These are phyloP conservation scores for Ceratobasidium sp. DNA, from an alignment of 1,284 basidiomycete genomes.

Conservation along the genomic window DNA sequence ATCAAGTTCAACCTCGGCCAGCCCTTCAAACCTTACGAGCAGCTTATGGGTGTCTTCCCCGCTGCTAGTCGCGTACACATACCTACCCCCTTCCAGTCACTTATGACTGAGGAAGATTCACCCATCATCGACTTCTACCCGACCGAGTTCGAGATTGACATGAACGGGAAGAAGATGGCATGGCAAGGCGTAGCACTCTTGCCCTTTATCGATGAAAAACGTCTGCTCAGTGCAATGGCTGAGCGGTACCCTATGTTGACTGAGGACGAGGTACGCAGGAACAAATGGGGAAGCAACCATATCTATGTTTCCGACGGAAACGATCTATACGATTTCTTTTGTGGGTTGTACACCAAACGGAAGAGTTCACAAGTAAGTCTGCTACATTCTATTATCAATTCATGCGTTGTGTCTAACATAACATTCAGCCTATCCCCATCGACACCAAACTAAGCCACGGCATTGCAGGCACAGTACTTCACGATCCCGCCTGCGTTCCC, in stretches of 20 bases:
- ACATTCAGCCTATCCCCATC: slow-evolving; percentile 64
- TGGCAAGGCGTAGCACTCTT: slow-evolving; percentile 99
- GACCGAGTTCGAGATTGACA: slow-evolving; percentile 92
- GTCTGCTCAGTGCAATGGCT: slow-evolving; percentile 87
- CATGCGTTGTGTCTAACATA: slow-evolving; percentile 28
- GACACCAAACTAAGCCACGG: slow-evolving; percentile 81
- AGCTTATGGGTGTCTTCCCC: slow-evolving; percentile 98
- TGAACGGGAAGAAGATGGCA: slow-evolving; percentile 99
- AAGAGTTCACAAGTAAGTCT: slow-evolving; percentile 80
- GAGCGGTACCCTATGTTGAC: slow-evolving; percentile 78
- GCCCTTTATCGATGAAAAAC: slow-evolving; percentile 93
- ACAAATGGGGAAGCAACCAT: slow-evolving; percentile 87
- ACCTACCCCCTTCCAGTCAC: slow-evolving; percentile 84
- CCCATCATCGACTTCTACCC: slow-evolving; percentile 99
- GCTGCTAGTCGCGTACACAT: slow-evolving; percentile 93
- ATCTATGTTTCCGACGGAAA: slow-evolving; percentile 91
- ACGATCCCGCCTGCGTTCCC: slow-evolving; percentile 91
- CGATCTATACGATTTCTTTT: slow-evolving; percentile 87
- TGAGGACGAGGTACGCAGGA: slow-evolving; percentile 87
- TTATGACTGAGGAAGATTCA: slow-evolving; percentile 91
- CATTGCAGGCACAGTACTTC: slow-evolving; percentile 82
- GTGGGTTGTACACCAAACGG: slow-evolving; percentile 90
- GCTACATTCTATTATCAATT: slow-evolving; percentile 18
- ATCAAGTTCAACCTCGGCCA: slow-evolving; percentile 83
- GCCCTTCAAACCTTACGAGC: slow-evolving; percentile 97